Evolutionary conservation across 2,329 filamentous ascomycete genomes (phyloP).

Genomic region (Microsporum audouinii): DNA sequence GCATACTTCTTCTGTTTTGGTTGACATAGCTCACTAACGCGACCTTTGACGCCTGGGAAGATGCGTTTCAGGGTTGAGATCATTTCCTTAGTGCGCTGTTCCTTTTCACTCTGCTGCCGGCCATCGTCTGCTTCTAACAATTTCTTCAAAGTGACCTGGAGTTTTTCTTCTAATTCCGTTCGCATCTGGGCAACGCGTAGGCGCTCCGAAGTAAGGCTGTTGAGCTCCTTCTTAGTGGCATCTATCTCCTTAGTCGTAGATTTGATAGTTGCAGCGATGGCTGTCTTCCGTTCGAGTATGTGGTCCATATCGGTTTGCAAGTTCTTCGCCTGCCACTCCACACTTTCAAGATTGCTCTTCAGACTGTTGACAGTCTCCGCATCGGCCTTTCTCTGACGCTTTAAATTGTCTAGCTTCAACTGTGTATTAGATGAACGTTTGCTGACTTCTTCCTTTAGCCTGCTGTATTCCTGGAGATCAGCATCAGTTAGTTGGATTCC

Average conservation of each 20-base stretch:
- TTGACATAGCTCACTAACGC: constrained; percentile 82
- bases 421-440: constrained; percentile 71
- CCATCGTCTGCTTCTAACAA: constrained; percentile 78
- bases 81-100: constrained; percentile 67
- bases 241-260: constrained; percentile 68
- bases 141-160: constrained; percentile 67
- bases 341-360: constrained; percentile 73
- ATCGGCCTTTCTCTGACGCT: constrained; percentile 79
- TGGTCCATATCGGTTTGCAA: constrained; percentile 59
- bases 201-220: constrained; percentile 71
- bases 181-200: constrained; percentile 68
- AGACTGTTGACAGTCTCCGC: constrained; percentile 82
- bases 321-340: constrained; percentile 61
- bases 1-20: constrained; percentile 97
- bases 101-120: constrained; percentile 72
- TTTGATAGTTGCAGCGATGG: constrained; percentile 52
- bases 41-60: constrained; percentile 81
- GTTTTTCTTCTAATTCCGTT: constrained; percentile 84
- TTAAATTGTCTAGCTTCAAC: constrained; percentile 71
- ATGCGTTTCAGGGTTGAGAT: constrained; percentile 78
- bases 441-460: constrained; percentile 71
- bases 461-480: constrained; percentile 83
- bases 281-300: constrained; percentile 56
- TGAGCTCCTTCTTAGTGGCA: constrained; percentile 80
- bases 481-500: constrained; percentile 74